phyloP scores from a whole-genome alignment of 108 stramenopile species.

The Cylindrotheca closterium region DNA sequence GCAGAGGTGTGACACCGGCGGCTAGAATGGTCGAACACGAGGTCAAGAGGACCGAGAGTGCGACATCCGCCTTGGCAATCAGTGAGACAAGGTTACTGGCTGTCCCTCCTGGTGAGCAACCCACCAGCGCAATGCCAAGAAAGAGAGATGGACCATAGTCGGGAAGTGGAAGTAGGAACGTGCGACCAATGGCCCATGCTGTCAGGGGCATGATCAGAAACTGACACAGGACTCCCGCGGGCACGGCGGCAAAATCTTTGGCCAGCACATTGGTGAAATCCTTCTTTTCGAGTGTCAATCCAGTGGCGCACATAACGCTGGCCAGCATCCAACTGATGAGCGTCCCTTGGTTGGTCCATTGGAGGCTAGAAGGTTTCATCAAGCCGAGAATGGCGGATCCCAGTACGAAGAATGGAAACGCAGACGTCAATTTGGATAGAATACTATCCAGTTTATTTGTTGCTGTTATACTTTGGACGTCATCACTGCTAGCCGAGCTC shows the following conservation, averaged over 20 bases:
- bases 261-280: slow-evolving; percentile 78
- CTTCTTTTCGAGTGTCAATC: slow-evolving; percentile 87
- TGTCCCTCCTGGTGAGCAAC: slow-evolving; percentile 92
- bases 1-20: slow-evolving; percentile 75
- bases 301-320: slow-evolving; percentile 88
- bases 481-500: neutral
- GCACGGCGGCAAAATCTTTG: slow-evolving; percentile 53
- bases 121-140: slow-evolving; percentile 77
- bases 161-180: slow-evolving; percentile 49
- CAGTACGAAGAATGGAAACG: slow-evolving; percentile 87
- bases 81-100: slow-evolving; percentile 92
- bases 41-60: slow-evolving; percentile 86
- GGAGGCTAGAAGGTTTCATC: slow-evolving; percentile 43
- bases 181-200: slow-evolving; percentile 65
- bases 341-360: slow-evolving; percentile 78
- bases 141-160: slow-evolving; percentile 48
- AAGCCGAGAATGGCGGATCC: slow-evolving; percentile 65
- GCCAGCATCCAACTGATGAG: slow-evolving; percentile 72
- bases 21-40: slow-evolving; percentile 89
- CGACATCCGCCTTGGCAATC: slow-evolving; percentile 95
- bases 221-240: slow-evolving; percentile 89
- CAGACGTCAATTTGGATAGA: slow-evolving; percentile 67
- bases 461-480: neutral
- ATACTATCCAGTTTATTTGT: slow-evolving; percentile 47
- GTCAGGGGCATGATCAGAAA: slow-evolving; percentile 88